Evolutionary conservation across 2,329 filamentous ascomycete species (phyloP).

Genomic region (Trichoderma guizhouense): DNA sequence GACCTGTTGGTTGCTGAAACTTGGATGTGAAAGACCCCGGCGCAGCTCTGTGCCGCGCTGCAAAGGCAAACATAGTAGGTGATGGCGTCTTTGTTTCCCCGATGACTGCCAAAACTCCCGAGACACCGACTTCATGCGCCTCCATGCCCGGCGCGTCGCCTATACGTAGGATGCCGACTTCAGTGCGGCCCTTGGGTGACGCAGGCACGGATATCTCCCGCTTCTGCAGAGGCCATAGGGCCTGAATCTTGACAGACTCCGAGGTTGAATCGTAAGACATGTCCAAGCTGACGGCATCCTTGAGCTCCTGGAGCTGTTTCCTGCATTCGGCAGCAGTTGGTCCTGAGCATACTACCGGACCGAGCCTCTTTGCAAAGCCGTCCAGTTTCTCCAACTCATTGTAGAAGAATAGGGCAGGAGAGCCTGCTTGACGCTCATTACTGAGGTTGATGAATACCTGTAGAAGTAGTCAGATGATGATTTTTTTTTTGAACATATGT

Average conservation of each 20-base stretch:
- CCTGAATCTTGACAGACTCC: slow-evolving; percentile 61
- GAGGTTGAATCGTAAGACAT: slow-evolving; percentile 71
- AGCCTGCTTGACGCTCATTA: slow-evolving; percentile 31
- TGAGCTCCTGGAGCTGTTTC: slow-evolving; percentile 41
- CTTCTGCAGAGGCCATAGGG: slow-evolving; percentile 54
- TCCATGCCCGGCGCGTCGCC: slow-evolving; percentile 59
- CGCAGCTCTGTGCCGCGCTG: slow-evolving; percentile 68
- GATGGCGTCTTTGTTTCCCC: slow-evolving; percentile 71
- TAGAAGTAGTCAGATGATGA: slow-evolving; percentile 30
- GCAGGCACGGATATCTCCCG: slow-evolving; percentile 41
- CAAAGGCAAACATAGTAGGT: slow-evolving; percentile 78
- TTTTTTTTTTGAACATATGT: not conserved
- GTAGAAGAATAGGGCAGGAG: slow-evolving; percentile 68
- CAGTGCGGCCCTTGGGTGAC: slow-evolving; percentile 55
- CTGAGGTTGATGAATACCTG: slow-evolving; percentile 58
- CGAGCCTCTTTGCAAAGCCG: slow-evolving; percentile 52
- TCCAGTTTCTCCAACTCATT: slow-evolving; percentile 57
- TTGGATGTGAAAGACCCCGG: slow-evolving; percentile 55
- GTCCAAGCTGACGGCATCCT: slow-evolving; percentile 64
- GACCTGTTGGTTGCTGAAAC: slow-evolving; percentile 70
- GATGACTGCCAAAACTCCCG: slow-evolving; percentile 74
- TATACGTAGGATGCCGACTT: slow-evolving; percentile 74
- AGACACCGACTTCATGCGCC: slow-evolving; percentile 71
- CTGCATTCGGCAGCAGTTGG: slow-evolving; percentile 41
- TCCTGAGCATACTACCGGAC: slow-evolving; percentile 37